Evolutionary conservation across 225 moss, liverwort and hornwort species (phyloP), one percentile per base, ranked within the genome.

Genomic region (Pseudisothecium myosuroides): DNA sequence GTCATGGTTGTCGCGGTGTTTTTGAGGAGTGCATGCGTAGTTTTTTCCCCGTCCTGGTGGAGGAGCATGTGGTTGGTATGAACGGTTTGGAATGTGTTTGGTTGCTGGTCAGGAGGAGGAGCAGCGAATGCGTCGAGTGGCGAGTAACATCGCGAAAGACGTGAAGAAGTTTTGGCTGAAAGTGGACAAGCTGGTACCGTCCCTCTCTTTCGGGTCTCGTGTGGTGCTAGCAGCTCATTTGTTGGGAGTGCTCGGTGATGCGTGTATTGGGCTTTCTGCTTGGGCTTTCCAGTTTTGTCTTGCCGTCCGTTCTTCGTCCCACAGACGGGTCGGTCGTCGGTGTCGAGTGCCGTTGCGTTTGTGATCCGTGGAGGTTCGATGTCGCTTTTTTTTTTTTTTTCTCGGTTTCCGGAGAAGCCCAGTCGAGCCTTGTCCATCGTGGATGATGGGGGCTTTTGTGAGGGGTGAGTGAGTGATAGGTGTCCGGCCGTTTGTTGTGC

Each of bases 161-260:
- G 98, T 98, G 82, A 98, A 97, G 95, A 98, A 97, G 91, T 98
- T 98, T 89, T 98, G 98, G 98, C 93, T 97, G 85, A 98, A 98
- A 88, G 96, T 98, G 80, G 98, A 98, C 88, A 98, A 98, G 91
- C 92, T 97, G 95, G 98, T 98, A 92, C 92, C 92, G 83, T 81
- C 49, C 31, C 83, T 76, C 23, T 37, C 37, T 64, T 64, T 65
- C 29, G 63, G 12, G 54, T 10, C 41, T 83, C 54, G 64, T 50
- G 75, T 5, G 54, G 10, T 79, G 56, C 17, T 27, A 11, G 56
- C 27, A 24, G 6, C 27, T 27, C n/a, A 4, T 56, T n/a, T 11
- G 56, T n/a, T 37, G 17, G n/a, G 78, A 78, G 56, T 39, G 1
- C 17, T 79, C 56, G 56, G 26, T 79, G 79, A 17, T 56, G n/a